Evolutionary conservation across 371 early-diverging fungal genomes (phyloP), one percentile per base, ranked within the genome.

Genomic region (Syncephalastrum racemosum): DNA sequence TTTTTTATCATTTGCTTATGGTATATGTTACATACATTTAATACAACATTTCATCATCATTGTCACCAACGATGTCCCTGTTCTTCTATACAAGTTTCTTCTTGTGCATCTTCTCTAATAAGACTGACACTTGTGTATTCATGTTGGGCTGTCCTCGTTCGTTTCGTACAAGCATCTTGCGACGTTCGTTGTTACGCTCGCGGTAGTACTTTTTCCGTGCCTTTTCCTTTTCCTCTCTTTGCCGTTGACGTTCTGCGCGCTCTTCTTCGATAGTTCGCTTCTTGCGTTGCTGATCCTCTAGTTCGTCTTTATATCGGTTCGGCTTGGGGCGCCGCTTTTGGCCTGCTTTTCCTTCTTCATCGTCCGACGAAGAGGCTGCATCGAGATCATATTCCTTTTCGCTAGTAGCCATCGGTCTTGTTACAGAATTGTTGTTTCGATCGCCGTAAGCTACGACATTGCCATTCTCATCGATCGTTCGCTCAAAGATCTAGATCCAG

Each of bases 111-210:
- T 81, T 82, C 27, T 68, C 72, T 18, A 87, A 67, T 63, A 87
- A 68, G 46, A 80, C 67, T 56, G 79, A 73, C 64, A 88, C 82
- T 60, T 87, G 86, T 43, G 80, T 78, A 20, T 84, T 77, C 68
- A 88, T 67, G 40, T 82, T 80, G 14, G 86, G 86, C 60, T 88
- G 89, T 4, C 89, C 89, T 19, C 70, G 70, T 27, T 73, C 66
- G 5, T 82, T 86, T 55, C 68, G 78, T 19, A 83, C 80, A 36
- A 75, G 61, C 73, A 85, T 80, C 64, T 77, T 80, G 47, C 79
- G 70, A 24, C 81, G 79, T 24, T 80, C 73, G 42, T 81, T 73
- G 55, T 73, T 71, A 55, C 89, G 83, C 52, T 77, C 71, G 39
- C 74, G 73, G 62, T 79, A 79, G 59, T 83, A 84, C 31, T 73